Evolutionary conservation across 2,329 filamentous ascomycete species (phyloP).

Genomic region (Triangularia verruculosa): DNA sequence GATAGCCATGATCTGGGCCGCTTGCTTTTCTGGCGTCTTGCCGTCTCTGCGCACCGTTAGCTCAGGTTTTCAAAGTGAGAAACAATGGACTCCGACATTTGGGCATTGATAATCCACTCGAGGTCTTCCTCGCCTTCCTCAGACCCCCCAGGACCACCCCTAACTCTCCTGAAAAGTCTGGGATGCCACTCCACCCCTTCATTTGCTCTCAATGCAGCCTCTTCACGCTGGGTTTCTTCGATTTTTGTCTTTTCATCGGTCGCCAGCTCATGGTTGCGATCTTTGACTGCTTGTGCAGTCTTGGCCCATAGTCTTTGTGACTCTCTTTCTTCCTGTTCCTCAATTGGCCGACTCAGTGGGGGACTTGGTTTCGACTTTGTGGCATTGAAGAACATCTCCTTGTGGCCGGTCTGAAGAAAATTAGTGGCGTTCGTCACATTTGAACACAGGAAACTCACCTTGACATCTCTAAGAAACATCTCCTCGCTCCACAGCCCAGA

Average conservation of each 20-base stretch:
- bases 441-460: slow-evolving; percentile 47
- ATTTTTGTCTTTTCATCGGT: slow-evolving; percentile 97
- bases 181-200: slow-evolving; percentile 85
- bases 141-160: slow-evolving; percentile 64
- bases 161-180: slow-evolving; percentile 74
- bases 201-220: slow-evolving; percentile 75
- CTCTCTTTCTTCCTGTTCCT: slow-evolving; percentile 86
- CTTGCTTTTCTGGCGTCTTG: slow-evolving; percentile 64
- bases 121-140: slow-evolving; percentile 85
- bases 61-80: neutral
- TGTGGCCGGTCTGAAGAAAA: slow-evolving; percentile 71
- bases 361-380: slow-evolving; percentile 71
- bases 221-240: slow-evolving; percentile 86
- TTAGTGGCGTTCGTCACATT: slow-evolving; percentile 12
- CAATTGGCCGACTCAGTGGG: slow-evolving; percentile 70
- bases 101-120: slow-evolving; percentile 91
- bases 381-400: slow-evolving; percentile 87
- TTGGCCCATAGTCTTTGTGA: slow-evolving; percentile 84
- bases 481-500: slow-evolving; percentile 92
- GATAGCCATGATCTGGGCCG: slow-evolving; percentile 81
- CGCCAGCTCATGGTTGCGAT: slow-evolving; percentile 80
- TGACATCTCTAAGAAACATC: slow-evolving; percentile 85
- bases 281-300: slow-evolving; percentile 77
- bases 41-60: slow-evolving; percentile 49
- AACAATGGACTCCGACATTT: slow-evolving; percentile 58